Conservation (phyloP, 345 rosid species). For the Brassica carinata region DNA sequence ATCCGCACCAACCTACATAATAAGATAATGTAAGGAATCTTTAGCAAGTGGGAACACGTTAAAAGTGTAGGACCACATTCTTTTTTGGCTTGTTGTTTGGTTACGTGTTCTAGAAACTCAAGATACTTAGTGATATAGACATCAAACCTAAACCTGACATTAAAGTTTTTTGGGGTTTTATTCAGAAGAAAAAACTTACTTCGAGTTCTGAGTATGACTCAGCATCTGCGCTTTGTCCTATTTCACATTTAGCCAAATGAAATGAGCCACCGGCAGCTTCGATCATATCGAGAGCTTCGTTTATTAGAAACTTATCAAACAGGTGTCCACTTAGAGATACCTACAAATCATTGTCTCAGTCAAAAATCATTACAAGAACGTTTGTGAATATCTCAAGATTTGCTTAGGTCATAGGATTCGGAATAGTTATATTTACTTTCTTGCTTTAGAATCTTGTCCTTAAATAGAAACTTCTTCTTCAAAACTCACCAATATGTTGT, state of each 20-base stretch:
- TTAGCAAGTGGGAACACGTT: slow-evolving; percentile 14
- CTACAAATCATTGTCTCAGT: slow-evolving; percentile 46
- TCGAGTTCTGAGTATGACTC: slow-evolving; percentile 86
- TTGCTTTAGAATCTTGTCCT: neutral
- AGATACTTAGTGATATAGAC: slow-evolving; percentile 25
- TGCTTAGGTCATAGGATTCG: neutral
- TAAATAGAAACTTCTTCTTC: too few relatives aligned
- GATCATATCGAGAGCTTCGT: slow-evolving; percentile 91
- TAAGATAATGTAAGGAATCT: slow-evolving; percentile 25
- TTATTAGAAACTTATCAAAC: slow-evolving; percentile 86
- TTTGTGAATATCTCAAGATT: neutral
- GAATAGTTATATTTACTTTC: neutral
- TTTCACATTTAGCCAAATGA: slow-evolving; percentile 81
- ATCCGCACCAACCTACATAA: slow-evolving; percentile 86
- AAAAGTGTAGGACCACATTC: slow-evolving; percentile 22
- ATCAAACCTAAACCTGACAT: slow-evolving; percentile 23
- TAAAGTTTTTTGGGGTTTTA: neutral
- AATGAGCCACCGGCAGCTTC: slow-evolving; percentile 91
- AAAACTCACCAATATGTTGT: slow-evolving; percentile 66
- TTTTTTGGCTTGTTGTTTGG: slow-evolving; percentile 23
- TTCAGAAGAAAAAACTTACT: slow-evolving; percentile 51
- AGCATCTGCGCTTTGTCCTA: slow-evolving; percentile 74
- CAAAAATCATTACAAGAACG: slow-evolving; percentile 29
- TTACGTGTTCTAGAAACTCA: slow-evolving; percentile 30
- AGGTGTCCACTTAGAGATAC: slow-evolving; percentile 93